phyloP scores from a whole-genome alignment of 805 yeast genomes.

The Vanderwaltozyma yarrowii region DNA sequence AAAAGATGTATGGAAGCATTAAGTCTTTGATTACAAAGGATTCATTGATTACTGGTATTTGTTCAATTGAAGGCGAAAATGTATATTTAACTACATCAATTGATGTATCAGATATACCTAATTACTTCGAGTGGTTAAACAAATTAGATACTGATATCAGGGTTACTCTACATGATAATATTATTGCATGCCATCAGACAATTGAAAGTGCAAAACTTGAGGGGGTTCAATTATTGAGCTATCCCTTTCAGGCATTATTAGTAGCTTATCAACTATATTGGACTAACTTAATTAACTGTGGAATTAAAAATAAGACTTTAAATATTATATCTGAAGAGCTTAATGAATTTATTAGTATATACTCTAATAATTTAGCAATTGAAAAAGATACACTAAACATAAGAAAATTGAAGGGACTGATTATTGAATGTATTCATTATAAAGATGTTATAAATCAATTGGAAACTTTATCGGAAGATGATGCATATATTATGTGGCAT shows the following conservation, averaged over 20 bases:
- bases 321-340: too few relatives aligned
- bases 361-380: too few relatives aligned
- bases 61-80: conserved; percentile 58
- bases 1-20: conserved; percentile 66
- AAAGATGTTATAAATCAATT: conserved; percentile 30
- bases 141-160: conserved; percentile 45
- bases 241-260: conserved; percentile 48
- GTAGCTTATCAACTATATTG: conserved; percentile 49
- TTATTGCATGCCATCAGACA: too few relatives aligned
- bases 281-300: conserved; percentile 27
- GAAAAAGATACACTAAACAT: conserved; percentile 14
- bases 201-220: too few relatives aligned
- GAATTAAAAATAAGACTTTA: too few relatives aligned
- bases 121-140: conserved; percentile 26
- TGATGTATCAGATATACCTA: conserved; percentile 23
- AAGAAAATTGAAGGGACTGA: conserved; percentile 45
- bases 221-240: conserved; percentile 23
- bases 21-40: conserved; percentile 31
- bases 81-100: conserved; percentile 37
- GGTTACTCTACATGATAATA: conserved; percentile 33
- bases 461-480: not conserved
- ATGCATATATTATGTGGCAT: conserved; percentile 36
- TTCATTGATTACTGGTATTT: conserved; percentile 35
- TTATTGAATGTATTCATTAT: conserved; percentile 60
- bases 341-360: too few relatives aligned